A percentile compares a stretch with the other conserved stretches of the same genome.
phyloP scores from a whole-genome alignment of 768 basidiomycete species.

The Scleroderma citrinum region DNA sequence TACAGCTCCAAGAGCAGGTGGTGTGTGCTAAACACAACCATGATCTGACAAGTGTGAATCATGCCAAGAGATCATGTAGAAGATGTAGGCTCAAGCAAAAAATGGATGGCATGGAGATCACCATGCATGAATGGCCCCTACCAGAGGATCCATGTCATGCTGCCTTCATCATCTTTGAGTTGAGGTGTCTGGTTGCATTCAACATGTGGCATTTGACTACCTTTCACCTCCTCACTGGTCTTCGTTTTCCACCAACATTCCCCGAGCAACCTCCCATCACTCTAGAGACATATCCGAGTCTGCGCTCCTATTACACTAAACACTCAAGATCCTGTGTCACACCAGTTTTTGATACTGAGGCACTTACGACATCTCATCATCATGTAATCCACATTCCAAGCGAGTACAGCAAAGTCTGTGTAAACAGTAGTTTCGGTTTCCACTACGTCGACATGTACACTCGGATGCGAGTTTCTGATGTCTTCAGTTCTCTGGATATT shows the following conservation, averaged over 20 bases:
- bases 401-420: not conserved
- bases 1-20: not conserved
- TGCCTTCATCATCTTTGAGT: conserved; percentile 17
- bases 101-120: conserved; percentile 21
- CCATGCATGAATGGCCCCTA: conserved; percentile 39
- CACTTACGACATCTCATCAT: conserved; percentile 15
- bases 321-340: conserved; percentile 7
- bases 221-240: conserved; percentile 27
- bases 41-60: not conserved
- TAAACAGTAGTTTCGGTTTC: not conserved
- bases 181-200: too few species aligned
- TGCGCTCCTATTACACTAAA: conserved; percentile 8
- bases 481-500: not conserved
- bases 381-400: conserved; percentile 9
- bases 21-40: not conserved
- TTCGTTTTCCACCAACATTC: conserved; percentile 21
- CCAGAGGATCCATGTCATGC: conserved; percentile 18
- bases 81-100: conserved; percentile 22
- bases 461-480: too few species aligned
- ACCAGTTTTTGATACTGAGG: conserved; percentile 20
- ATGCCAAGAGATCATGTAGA: not conserved
- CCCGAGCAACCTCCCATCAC: conserved; percentile 7
- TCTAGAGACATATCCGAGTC: conserved; percentile 10
- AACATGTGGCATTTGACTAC: conserved; percentile 39
- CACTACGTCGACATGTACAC: not conserved